Base-by-base conservation (phyloP, 768 basidiomycete species). In the Tricholoma terreum region DNA sequence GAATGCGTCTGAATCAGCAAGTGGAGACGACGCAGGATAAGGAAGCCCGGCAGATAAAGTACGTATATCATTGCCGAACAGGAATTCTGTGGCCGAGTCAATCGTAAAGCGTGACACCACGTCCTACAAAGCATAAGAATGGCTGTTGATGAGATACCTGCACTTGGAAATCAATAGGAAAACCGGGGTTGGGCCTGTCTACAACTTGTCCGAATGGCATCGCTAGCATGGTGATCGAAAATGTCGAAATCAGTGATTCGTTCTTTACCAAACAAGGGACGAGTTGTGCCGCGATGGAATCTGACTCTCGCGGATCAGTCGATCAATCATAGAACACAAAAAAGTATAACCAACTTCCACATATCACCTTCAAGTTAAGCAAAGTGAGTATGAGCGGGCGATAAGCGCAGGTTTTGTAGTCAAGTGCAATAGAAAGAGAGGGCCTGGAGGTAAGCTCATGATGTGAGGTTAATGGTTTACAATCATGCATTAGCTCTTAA, bases 41-140 rank as follows among this genome's bases (percentile, higher is more conserved):
- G 79, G 79, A 11, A 86, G 67, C 4, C 77, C 79, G 1, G 77
- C 77, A 0, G 73, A 71, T 33, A 86, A 76, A 9, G 77, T 80
- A 55, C 76, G 63, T 7, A 85, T 80, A 60, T 79, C 77, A 35
- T 73, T 71, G 6, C 80, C 81, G 58, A 86, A 85, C 19, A 87
- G 75, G 61, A 83, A 85, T 53, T 84, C 80, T 0, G 84, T 80
- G 2, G 84, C 84, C 2, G 83, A 80, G 69, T 87, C 86, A n/a
- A 87, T 72, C 0, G 86, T 86, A 66, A 87, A 86, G 2, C 79
- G 74, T 2, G 72, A 71, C 7, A 72, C 74, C 27, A 79, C 58
- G 60, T 81, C 79, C 75, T 78, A 45, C 7, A 6, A 35, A 40
- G n/a, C 4, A 24, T 48, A 15, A 46, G 15, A 27, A 31, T 3